A percentile compares a stretch with the other conserved stretches of the same genome.
Evolutionary conservation across 2,329 filamentous ascomycete genomes (phyloP).

Genomic region (Magnaporthales sp.): DNA sequence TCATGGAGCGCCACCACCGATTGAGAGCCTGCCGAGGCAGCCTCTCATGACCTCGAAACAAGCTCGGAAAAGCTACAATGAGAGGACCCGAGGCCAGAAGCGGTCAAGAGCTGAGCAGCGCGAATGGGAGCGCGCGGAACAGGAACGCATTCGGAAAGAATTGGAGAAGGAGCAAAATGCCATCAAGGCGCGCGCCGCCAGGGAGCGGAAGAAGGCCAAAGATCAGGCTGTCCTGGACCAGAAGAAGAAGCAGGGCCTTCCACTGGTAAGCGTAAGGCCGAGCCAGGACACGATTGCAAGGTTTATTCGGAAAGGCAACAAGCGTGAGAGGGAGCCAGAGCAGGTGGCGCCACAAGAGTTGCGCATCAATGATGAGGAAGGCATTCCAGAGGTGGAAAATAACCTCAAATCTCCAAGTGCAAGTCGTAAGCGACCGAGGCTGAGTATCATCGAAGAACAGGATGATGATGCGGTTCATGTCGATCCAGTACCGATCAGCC

Average conservation of each 20-base stretch:
- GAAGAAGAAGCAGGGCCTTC: constrained; percentile 42
- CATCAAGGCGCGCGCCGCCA: constrained; percentile 35
- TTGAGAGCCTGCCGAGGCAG: constrained; percentile 13
- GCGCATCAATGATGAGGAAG: background rate
- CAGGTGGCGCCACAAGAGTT: background rate
- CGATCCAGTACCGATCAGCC: background rate
- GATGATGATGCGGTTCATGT: background rate
- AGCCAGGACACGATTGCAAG: constrained; percentile 49
- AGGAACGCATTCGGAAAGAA: constrained; percentile 45
- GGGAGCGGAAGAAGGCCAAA: constrained; percentile 48
- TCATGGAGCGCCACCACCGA: constrained; percentile 11
- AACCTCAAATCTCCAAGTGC: background rate
- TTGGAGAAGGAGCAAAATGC: constrained; percentile 39
- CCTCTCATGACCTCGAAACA: constrained; percentile 41
- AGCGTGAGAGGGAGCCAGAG: constrained; percentile 11
- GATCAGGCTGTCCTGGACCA: constrained; percentile 39
- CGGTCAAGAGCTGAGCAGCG: constrained; percentile 23
- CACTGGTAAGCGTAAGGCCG: constrained; percentile 43
- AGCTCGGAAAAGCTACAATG: constrained; percentile 35
- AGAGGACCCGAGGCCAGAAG: constrained; percentile 29
- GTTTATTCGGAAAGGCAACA: constrained; percentile 30
- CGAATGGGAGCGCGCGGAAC: constrained; percentile 34
- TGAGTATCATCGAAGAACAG: constrained; percentile 6
- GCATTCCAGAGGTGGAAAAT: background rate
- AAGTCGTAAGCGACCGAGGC: background rate